Conservation (phyloP, 768 basidiomycete species). For the Coprinellus aureogranulatus region DNA sequence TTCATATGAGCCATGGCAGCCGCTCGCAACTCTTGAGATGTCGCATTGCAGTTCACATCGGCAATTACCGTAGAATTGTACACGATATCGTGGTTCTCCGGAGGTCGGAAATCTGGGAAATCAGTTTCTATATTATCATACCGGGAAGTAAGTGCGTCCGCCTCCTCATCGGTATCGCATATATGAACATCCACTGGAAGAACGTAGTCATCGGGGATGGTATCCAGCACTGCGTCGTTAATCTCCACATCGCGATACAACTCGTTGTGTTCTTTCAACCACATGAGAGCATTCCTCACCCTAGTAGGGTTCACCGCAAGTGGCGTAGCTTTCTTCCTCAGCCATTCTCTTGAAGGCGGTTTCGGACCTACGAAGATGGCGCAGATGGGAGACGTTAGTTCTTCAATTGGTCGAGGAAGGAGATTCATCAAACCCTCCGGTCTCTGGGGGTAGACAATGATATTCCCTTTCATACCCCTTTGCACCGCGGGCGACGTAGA, state of each 20-base stretch:
- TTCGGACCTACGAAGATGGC: slow-evolving; percentile 37
- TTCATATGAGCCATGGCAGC: slow-evolving; percentile 34
- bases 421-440: slow-evolving; percentile 23
- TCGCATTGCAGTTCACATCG: slow-evolving; percentile 26
- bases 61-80: slow-evolving; percentile 27
- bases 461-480: slow-evolving; percentile 35
- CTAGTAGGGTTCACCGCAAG: slow-evolving; percentile 28
- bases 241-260: slow-evolving; percentile 31
- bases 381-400: slow-evolving; percentile 34
- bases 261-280: slow-evolving; percentile 35
- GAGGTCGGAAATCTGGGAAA: too few species aligned
- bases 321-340: slow-evolving; percentile 32
- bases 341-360: slow-evolving; percentile 25
- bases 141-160: not conserved
- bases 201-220: slow-evolving; percentile 15
- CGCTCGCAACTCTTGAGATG: slow-evolving; percentile 24
- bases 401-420: slow-evolving; percentile 34
- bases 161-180: slow-evolving; percentile 12
- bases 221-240: slow-evolving; percentile 18
- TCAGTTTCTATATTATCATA: slow-evolving; percentile 7
- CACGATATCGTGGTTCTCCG: not conserved
- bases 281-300: slow-evolving; percentile 31
- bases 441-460: slow-evolving; percentile 40
- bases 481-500: slow-evolving; percentile 23
- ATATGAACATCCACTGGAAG: slow-evolving; percentile 29